Base-by-base conservation (phyloP, 768 basidiomycete genomes). In the Hydnum rufescens region DNA sequence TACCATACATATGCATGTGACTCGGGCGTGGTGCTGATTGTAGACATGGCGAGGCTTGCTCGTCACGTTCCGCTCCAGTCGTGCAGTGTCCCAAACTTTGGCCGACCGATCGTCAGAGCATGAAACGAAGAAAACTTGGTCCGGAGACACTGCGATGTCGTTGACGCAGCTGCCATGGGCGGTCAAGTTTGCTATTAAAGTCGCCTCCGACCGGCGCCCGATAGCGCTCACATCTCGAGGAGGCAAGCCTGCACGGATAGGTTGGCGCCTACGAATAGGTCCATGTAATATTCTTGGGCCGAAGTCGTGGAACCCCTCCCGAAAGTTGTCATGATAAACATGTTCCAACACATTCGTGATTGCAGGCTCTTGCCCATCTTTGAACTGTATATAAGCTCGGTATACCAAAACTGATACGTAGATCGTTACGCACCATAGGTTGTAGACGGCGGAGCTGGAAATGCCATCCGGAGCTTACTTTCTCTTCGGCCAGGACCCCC, bases 1-100 rank as follows among this genome's bases (percentile, higher is more conserved):
- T 51, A 97, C 69, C 55, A 82, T 78, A 63, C 86, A 89, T 16
- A 95, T 71, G 25, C 68, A 66, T 53, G 76, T 75, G 39, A 81
- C 67, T 18, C 73, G 71, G 0, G 82, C 80, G 58, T 86, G 78
- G 59, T 82, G 76, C 16, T 57, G 55, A 36, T 53, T 57, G 53
- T 62, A 66, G 16, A 60, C 62, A 49, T 68, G 61, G 23, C 71
- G 56, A 19, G 71, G 65, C 48, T 86, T 86, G 62, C 82, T 82
- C 22, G 90, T 87, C 18, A 95, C 86, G 64, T 89, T 96, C 53
- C 92, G 74, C 62, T 96, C 93, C 43, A 97, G 70, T n/a, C 89
- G 72, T 4, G 86, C 83, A 1, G 89, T 61, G 57, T 74, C 72
- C 71, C 72, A 72, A 2, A 72, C 61, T 48, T 65, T 64, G 43